Evolutionary conservation across 768 basidiomycete genomes (phyloP), one percentile per base, ranked within the genome.

Genomic region (Lyophyllum semitale): DNA sequence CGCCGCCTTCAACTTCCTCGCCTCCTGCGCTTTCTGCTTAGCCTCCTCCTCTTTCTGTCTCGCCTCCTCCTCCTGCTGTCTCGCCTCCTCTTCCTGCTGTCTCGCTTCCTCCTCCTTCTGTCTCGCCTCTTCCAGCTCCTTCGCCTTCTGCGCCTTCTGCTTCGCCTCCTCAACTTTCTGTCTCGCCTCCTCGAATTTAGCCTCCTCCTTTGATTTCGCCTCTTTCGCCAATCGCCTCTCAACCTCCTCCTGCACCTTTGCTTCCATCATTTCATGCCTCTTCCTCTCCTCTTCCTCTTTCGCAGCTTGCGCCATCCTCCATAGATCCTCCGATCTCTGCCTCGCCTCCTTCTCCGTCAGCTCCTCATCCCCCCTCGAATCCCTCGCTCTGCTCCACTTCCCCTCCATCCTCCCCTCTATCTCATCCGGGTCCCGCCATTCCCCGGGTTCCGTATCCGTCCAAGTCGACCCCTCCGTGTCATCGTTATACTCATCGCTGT

Each of bases 1-100:
- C 50, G 63, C 70, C 55, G 67, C 61, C 63, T 58, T 51, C 51
- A 58, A 26, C 50, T 5, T 63, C 63, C 25, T 65, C 63, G 47
- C 68, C 66, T 54, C 67, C 38, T 59, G 63, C 43, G 73, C 53
- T 58, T 68, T 1, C 58, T 58, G 41, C 53, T 58, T 68, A 0
- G 58, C 60, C 41, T 71, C 69, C 30, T 68, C 61, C 54, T 63
- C 64, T 46, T 59, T 48, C 49, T 42, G 45, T 44, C 45, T 57
- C 12, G 43, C 33, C n/a, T n/a, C n/a, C n/a, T n/a, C n/a, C n/a
- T n/a, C n/a, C n/a, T n/a, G n/a, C 50, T 5, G 62, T 62, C 25
- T 65, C 63, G 47, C 68, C 53, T 56, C 60, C n/a, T 57, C 62
- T 40, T 61, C 60, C 57, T 59, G 57, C 47, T 51, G 46, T 48